A percentile compares a stretch with the other conserved stretches of the same genome.
phyloP scores from a whole-genome alignment of 805 yeast species.

The Cyberlindnera euphorbiiphila region DNA sequence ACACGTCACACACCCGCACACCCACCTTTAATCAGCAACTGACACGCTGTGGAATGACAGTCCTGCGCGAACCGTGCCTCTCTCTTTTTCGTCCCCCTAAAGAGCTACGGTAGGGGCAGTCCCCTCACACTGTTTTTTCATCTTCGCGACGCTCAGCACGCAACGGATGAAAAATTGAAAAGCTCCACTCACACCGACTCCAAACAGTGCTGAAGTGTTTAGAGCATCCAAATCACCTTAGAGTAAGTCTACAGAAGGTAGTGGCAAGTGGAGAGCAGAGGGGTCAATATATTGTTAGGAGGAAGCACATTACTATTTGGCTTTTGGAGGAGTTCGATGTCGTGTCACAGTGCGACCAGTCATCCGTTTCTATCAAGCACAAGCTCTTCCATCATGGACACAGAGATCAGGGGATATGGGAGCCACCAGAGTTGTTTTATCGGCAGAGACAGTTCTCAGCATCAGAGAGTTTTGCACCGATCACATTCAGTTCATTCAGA shows the following conservation, averaged over 20 bases:
- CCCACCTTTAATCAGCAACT: background rate
- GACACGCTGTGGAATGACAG: conserved; percentile 9
- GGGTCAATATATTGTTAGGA: too few relatives aligned
- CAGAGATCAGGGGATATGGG: too few relatives aligned
- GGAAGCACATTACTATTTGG: too few relatives aligned
- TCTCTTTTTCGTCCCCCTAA: conserved; percentile 1
- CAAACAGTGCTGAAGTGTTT: conserved; percentile 3
- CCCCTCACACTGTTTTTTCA: conserved; percentile 6
- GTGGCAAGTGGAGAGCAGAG: too few relatives aligned
- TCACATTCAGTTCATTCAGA: background rate
- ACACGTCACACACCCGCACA: conserved; percentile 12
- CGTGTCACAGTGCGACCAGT: too few relatives aligned
- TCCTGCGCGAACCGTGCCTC: conserved; percentile 6
- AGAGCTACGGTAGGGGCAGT: conserved; percentile 10
- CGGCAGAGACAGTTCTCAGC: too few relatives aligned
- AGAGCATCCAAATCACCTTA: conserved; percentile 12
- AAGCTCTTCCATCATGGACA: too few relatives aligned
- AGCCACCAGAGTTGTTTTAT: too few relatives aligned
- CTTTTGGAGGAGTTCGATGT: too few relatives aligned
- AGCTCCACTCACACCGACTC: conserved; percentile 12
- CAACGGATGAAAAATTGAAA: conserved; percentile 19
- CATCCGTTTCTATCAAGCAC: too few relatives aligned
- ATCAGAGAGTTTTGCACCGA: too few relatives aligned
- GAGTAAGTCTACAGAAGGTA: conserved; percentile 15
- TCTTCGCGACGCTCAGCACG: conserved; percentile 13